Evolutionary conservation across 176 grass and related monocot species (phyloP).

Genomic region (Alopecurus myosuroides): DNA sequence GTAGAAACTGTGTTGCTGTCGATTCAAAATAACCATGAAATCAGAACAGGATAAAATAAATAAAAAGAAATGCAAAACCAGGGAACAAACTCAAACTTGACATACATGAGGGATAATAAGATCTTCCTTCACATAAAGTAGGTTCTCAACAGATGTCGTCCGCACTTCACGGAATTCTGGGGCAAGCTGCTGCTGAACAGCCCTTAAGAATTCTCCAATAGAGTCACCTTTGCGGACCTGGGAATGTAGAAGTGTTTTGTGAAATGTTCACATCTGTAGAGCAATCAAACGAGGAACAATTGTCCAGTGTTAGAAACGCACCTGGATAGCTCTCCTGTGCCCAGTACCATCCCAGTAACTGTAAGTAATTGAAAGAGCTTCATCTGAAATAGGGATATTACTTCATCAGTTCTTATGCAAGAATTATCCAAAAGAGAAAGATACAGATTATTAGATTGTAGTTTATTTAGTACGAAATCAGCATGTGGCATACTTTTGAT

Average conservation of each 20-base stretch:
- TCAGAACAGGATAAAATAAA: slow-evolving; percentile 1
- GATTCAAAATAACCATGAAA: slow-evolving; percentile 29
- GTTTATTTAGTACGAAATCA: slow-evolving; percentile 18
- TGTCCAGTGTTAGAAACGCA: slow-evolving; percentile 9
- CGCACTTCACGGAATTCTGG: slow-evolving; percentile 97
- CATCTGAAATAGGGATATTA: slow-evolving; percentile 55
- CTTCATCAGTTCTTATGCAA: slow-evolving; percentile 7
- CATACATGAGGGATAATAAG: slow-evolving; percentile 96
- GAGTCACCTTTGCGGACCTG: slow-evolving; percentile 90
- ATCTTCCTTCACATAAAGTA: slow-evolving; percentile 99
- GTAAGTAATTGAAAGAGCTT: slow-evolving; percentile 90
- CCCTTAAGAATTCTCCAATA: slow-evolving; percentile 92
- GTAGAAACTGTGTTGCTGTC: slow-evolving; percentile 99
- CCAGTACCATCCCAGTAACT: slow-evolving; percentile 99
- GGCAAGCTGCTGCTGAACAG: slow-evolving; percentile 94
- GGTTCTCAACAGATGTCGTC: slow-evolving; percentile 93
- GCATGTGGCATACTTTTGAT: slow-evolving; percentile 70
- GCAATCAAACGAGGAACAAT: background rate
- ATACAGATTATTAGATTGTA: background rate
- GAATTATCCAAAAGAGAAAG: slow-evolving; percentile 13
- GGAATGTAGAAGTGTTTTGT: slow-evolving; percentile 11
- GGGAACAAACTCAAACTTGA: slow-evolving; percentile 17
- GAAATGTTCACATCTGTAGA: slow-evolving; percentile 11
- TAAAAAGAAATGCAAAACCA: background rate
- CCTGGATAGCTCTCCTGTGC: slow-evolving; percentile 86